Conservation (phyloP, 2,329 filamentous ascomycete species). For the Pseudopyrenochaeta lycopersici region DNA sequence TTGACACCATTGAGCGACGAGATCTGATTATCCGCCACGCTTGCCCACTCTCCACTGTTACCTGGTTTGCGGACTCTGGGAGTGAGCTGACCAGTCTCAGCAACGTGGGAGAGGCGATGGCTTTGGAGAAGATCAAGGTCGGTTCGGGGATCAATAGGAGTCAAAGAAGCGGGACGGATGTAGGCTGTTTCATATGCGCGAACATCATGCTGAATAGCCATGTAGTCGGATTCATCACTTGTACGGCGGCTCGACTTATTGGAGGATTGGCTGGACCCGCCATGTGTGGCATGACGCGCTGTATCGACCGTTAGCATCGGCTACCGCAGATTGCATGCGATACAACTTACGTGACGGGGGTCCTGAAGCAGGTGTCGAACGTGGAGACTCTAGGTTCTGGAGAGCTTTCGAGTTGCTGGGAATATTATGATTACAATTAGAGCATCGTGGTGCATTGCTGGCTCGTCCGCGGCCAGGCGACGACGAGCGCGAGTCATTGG, state of each 20-base stretch:
- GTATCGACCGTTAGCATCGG: slow-evolving; percentile 7
- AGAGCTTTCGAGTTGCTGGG: slow-evolving; percentile 44
- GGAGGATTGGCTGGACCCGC: slow-evolving; percentile 26
- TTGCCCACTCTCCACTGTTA: slow-evolving; percentile 50
- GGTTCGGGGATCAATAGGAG: slow-evolving; percentile 42
- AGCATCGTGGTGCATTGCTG: slow-evolving; percentile 46
- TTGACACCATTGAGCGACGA: slow-evolving; percentile 46
- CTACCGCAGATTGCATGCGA: background rate
- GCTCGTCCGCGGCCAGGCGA: slow-evolving; percentile 42
- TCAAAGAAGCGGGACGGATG: slow-evolving; percentile 33
- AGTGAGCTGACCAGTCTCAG: slow-evolving; percentile 60
- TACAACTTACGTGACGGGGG: slow-evolving; percentile 40
- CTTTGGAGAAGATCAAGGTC: slow-evolving; percentile 54
- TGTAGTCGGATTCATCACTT: slow-evolving; percentile 49
- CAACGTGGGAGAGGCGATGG: slow-evolving; percentile 60
- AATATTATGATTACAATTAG: slow-evolving; percentile 38
- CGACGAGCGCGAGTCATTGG: slow-evolving; percentile 41
- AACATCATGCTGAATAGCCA: slow-evolving; percentile 34
- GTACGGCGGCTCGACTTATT: slow-evolving; percentile 42
- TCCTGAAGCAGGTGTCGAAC: slow-evolving; percentile 17
- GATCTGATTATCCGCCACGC: slow-evolving; percentile 42
- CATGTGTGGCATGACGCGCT: slow-evolving; percentile 34
- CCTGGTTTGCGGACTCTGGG: slow-evolving; percentile 50
- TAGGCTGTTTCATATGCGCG: slow-evolving; percentile 47
- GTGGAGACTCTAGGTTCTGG: slow-evolving; percentile 41